Percentiles rank a stretch among this genome's conserved stretches.
Conservation (phyloP, 805 yeast genomes). For the Komagataella ulmi region DNA sequence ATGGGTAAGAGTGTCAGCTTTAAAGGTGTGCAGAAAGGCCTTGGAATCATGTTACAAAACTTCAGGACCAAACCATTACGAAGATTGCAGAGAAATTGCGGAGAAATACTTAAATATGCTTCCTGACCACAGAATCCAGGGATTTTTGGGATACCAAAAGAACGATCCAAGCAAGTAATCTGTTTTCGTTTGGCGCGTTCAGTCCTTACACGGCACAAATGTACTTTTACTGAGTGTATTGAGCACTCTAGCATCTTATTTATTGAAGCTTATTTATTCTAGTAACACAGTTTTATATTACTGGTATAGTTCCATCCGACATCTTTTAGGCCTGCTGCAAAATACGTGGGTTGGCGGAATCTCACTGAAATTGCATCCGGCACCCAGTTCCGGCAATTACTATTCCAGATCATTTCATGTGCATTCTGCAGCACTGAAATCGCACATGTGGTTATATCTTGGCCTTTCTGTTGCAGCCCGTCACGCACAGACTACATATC, state of each 20-base stretch:
- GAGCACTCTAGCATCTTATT: background rate
- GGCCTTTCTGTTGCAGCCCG: background rate
- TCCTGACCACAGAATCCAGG: conserved; percentile 54
- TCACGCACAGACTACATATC: background rate
- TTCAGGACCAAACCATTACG: conserved; percentile 55
- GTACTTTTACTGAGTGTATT: background rate
- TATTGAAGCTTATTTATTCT: background rate
- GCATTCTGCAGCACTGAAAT: background rate
- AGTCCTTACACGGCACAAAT: background rate
- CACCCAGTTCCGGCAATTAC: background rate
- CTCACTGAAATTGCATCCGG: background rate
- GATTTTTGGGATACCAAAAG: conserved; percentile 78
- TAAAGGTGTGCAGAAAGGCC: conserved; percentile 60
- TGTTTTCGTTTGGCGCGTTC: background rate
- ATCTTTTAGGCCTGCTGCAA: no score
- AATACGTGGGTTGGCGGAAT: background rate
- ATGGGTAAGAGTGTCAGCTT: conserved; percentile 56
- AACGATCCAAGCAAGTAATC: conserved; percentile 66
- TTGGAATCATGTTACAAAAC: conserved; percentile 55
- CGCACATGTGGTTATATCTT: background rate
- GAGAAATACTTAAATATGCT: conserved; percentile 68
- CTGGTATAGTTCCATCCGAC: background rate
- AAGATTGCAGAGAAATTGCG: conserved; percentile 71
- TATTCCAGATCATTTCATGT: background rate
- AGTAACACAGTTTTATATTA: background rate